Evolutionary conservation across 176 grass and related monocot species (phyloP).

Genomic region (Oryza punctata): DNA sequence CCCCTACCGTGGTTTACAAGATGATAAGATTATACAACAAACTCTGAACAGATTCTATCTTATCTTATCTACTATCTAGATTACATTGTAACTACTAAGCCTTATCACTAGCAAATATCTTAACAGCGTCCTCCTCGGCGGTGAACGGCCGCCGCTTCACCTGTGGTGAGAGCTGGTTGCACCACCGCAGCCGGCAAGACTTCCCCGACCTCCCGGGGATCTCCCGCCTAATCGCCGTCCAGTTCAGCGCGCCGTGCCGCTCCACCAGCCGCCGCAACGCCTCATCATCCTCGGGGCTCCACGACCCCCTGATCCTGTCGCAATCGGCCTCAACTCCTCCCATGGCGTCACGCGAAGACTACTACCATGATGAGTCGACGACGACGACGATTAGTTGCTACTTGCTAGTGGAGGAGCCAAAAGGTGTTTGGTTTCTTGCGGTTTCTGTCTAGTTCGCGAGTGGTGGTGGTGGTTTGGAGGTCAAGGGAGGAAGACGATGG

Average conservation of each 20-base stretch:
- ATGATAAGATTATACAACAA: no score
- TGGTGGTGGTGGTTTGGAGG: neutral
- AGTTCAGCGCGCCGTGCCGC: conserved; percentile 80
- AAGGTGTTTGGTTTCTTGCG: conserved; percentile 26
- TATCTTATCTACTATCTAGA: no score
- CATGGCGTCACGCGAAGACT: neutral
- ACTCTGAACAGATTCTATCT: no score
- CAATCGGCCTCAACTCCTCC: conserved; percentile 14
- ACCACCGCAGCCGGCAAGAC: conserved; percentile 94
- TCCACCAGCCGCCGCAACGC: conserved; percentile 73
- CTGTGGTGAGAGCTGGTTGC: conserved; percentile 90
- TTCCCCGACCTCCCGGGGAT: conserved; percentile 77
- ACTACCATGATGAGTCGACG: neutral
- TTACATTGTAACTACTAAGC: no score
- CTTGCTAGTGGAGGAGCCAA: neutral
- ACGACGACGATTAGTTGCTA: neutral
- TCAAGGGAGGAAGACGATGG: no score
- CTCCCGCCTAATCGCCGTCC: conserved; percentile 83
- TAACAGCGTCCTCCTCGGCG: conserved; percentile 78
- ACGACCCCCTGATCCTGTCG: conserved; percentile 72
- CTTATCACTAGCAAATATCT: no score
- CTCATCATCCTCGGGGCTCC: conserved; percentile 93
- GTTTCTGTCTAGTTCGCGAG: neutral
- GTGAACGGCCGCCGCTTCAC: conserved; percentile 93
- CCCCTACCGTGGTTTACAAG: no score